Conservation (phyloP, 208 protist genomes). For the Leishmania martiniquensis region DNA sequence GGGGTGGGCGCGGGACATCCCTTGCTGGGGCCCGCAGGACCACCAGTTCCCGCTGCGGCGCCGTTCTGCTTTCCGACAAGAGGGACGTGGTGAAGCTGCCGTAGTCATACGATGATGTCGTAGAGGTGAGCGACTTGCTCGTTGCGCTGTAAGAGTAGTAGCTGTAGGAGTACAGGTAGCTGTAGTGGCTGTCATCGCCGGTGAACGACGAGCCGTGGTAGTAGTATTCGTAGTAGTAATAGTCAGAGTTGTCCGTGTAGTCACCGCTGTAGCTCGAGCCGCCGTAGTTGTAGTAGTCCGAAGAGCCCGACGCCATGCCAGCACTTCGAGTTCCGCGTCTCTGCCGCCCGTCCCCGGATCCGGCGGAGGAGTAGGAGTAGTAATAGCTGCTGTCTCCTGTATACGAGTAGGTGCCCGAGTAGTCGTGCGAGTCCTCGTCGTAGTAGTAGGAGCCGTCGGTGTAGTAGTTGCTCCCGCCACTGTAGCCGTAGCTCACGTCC, state of each 20-base stretch:
- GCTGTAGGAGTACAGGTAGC: conserved; percentile 6
- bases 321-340: no score
- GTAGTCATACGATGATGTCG: conserved; percentile 43
- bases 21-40: conserved; percentile 42
- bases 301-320: not conserved
- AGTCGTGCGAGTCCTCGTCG: conserved; percentile 23
- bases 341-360: no score
- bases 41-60: conserved; percentile 43
- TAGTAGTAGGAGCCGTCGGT: conserved; percentile 20
- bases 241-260: conserved; percentile 1
- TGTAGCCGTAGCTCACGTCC: not conserved
- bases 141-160: conserved; percentile 21
- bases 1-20: conserved; percentile 35
- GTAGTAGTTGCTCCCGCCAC: conserved; percentile 23
- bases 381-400: no score
- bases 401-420: conserved; percentile 22
- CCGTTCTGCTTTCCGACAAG: not conserved
- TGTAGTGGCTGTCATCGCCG: conserved; percentile 6
- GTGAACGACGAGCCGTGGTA: conserved; percentile 21
- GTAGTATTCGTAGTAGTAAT: conserved; percentile 15
- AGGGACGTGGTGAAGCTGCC: conserved; percentile 13
- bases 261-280: conserved; percentile 13
- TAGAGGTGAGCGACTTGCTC: conserved; percentile 26
- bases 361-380: conserved; percentile 1
- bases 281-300: not conserved